Evolutionary conservation across 2,329 filamentous ascomycete genomes (phyloP), one percentile per base, ranked within the genome.

Genomic region (Dactylellina cionopaga): DNA sequence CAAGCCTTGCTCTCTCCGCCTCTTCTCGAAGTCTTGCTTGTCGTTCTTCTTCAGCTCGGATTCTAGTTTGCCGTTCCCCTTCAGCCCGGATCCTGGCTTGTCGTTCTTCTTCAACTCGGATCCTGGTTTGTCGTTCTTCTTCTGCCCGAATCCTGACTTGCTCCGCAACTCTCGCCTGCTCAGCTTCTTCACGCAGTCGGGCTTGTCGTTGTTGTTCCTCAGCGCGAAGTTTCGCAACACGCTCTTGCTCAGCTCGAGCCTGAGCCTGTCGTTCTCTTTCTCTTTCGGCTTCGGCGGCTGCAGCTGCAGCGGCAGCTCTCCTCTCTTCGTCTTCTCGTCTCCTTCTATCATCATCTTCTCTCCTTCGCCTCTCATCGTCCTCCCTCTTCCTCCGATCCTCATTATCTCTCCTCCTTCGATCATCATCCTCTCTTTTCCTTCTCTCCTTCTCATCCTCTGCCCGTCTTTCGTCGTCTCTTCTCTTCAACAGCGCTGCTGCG

Each of bases 401-500:
- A 13, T 62, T 39, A 5, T 58, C 33, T 17, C 41, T 44, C 19
- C 51, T 5, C 31, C 52, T 44, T 13, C 33, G 17, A 13, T 66
- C 51, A n/a, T 56, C 62, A n/a, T 51, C 59, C 25, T 54, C 59
- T 24, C 43, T 24, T n/a, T 37, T 27, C 25, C 25, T 47, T n/a
- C 29, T 60, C 54, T 60, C 55, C 63, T 54, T 63, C 5, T 54
- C 51, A 9, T 71, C 66, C 13, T 33, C 37, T 6, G 11, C 15
- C 17, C 47, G 35, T 7, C 15, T 35, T 24, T 63, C 65, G 17
- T 54, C 47, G 19, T 59, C 46, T n/a, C 55, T 35, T 24, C 49
- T 69, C 22, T 69, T 54, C 29, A 69, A 33, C 39, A 69, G 27
- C n/a, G 64, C 55, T 25, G 55, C 46, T 13, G 58, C 55, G 49